A percentile compares a stretch with the other conserved stretches of the same genome.
Conservation (phyloP, 2,329 filamentous ascomycete species). For the Epichloe bromicola region DNA sequence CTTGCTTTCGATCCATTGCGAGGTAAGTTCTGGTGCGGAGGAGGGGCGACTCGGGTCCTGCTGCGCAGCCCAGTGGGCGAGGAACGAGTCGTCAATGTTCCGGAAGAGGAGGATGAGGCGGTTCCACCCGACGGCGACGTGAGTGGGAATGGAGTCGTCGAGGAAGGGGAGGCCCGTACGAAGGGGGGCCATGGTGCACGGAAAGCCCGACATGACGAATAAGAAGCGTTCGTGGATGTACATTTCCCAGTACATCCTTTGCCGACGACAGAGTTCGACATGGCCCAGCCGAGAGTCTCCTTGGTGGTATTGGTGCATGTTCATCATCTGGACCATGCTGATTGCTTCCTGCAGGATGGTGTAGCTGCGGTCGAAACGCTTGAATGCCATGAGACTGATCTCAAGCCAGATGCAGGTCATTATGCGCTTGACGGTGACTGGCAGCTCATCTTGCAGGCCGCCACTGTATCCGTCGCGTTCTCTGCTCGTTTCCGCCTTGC, state of each 20-base stretch:
- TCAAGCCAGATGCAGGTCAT: slow-evolving; percentile 38
- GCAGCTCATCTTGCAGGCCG: slow-evolving; percentile 22
- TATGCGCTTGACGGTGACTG: slow-evolving; percentile 28
- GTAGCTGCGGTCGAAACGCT: slow-evolving; percentile 33
- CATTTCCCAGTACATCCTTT: slow-evolving; percentile 14
- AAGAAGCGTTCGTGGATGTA: slow-evolving; percentile 29
- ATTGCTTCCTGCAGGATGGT: slow-evolving; percentile 35
- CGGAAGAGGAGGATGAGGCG: slow-evolving; percentile 24
- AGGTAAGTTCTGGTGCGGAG: slow-evolving; percentile 16
- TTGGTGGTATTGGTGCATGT: slow-evolving; percentile 26
- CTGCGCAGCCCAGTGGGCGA: slow-evolving; percentile 23
- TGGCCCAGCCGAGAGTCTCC: slow-evolving; percentile 7
- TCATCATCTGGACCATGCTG: slow-evolving; percentile 28
- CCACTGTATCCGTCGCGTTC: slow-evolving; percentile 18
- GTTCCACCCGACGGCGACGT: slow-evolving; percentile 25
- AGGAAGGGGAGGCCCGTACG: slow-evolving; percentile 17
- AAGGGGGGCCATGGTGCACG: slow-evolving; percentile 21
- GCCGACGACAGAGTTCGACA: slow-evolving; percentile 9
- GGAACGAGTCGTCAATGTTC: slow-evolving; percentile 25
- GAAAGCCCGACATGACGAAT: slow-evolving; percentile 36
- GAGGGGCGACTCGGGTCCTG: slow-evolving; percentile 10
- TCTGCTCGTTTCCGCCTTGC: slow-evolving; percentile 15
- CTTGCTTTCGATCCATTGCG: slow-evolving; percentile 27
- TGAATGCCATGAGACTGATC: slow-evolving; percentile 35
- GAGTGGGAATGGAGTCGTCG: slow-evolving; percentile 21